Evolutionary conservation across 257 asterid genomes (phyloP), one percentile per base, ranked within the genome.

Genomic region (Cordia subcordata): DNA sequence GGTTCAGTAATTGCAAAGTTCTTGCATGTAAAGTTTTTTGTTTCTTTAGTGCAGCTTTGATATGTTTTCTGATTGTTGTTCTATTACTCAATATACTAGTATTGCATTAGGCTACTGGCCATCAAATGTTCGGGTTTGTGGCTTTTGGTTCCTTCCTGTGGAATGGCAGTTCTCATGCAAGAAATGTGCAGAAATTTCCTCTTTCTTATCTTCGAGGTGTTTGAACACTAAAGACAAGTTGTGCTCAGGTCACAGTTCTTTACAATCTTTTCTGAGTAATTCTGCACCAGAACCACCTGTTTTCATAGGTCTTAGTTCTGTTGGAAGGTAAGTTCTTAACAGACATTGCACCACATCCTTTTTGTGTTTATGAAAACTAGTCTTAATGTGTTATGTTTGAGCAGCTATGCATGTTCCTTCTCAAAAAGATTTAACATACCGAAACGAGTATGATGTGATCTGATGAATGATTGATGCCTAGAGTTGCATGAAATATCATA

Each of bases 151-250:
- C 70, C 87, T 78, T 59, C 96, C 99, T 53, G 44, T 21, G 37
- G 87, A 92, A 57, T 88, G 99, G 96, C 96, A 86, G 67, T 88
- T 88, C 75, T 88, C 96, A 59, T 92, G 96, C 68, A 54, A 62
- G 62, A 73, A 65, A 52, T 92, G 99, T 78, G 85, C 87, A 55
- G 85, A 82, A 53, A 80, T 75, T 58, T 82, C 83, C 65, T 68
- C 82, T 70, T 67, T 64, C 35, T 58, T 52, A 53, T 65, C 78
- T 16, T 23, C 67, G 27, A 53, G 67, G 69, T 61, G 68, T 62
- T 60, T 66, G 63, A 75, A 63, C 53, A 60, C 75, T 49, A 72
- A 69, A 67, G 75, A 72, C 46, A 61, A 73, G 65, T 54, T 81
- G 76, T 88, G 99, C 79, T 50, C 80, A 11, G 53, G 57, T 74